phyloP scores from a whole-genome alignment of 1,284 basidiomycete genomes.

The Dichomitus squalens region DNA sequence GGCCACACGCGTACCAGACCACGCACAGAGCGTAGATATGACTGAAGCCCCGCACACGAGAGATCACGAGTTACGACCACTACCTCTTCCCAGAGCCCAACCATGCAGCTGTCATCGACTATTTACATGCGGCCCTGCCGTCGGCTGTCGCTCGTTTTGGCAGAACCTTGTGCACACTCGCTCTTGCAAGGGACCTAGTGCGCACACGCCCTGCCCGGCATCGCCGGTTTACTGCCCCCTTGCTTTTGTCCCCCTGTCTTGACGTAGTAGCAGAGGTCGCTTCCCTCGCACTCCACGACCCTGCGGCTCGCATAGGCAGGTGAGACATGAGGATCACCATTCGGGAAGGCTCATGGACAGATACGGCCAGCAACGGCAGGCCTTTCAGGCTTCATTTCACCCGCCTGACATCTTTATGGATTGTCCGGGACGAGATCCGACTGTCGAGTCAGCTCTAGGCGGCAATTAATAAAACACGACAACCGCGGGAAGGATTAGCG shows the following conservation, averaged over 20 bases:
- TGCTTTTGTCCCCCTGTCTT: not conserved
- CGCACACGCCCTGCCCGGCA: not conserved
- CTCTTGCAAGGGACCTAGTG: not conserved
- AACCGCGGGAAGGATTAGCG: not conserved
- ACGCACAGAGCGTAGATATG: not conserved
- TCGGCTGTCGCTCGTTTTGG: not conserved
- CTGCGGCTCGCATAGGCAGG: not conserved
- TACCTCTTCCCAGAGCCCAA: not conserved
- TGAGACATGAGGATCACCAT: not conserved
- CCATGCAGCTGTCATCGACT: slow-evolving; percentile 5
- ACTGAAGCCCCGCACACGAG: not conserved
- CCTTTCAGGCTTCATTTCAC: not conserved
- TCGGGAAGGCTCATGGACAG: not conserved
- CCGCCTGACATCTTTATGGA: not conserved
- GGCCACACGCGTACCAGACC: not conserved
- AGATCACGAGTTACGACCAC: not conserved
- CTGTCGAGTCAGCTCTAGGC: not conserved
- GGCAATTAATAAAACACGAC: not conserved
- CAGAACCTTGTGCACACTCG: not conserved
- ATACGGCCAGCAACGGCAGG: not conserved
- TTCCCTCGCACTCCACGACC: not conserved
- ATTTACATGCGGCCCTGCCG: not conserved
- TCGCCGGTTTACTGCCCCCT: not conserved
- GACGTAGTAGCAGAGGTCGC: too few relatives aligned
- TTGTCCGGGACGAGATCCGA: not conserved